A percentile compares a stretch with the other conserved stretches of the same genome.
These are phyloP conservation scores for Daldinia concentrica DNA, from an alignment of 495 filamentous ascomycete species.

Conservation along the genomic window DNA sequence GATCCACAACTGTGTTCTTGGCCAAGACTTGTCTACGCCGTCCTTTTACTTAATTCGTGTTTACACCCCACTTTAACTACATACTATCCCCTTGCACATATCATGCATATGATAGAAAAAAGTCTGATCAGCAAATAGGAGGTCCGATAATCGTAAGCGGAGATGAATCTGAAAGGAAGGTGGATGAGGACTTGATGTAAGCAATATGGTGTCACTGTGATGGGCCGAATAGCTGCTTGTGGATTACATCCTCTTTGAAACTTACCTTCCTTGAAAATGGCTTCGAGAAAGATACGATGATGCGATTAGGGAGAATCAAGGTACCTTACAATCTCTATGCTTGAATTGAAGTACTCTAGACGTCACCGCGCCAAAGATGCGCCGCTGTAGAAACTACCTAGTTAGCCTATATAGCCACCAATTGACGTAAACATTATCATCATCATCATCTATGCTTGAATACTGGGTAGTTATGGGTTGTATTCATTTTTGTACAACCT, in stretches of 20 bases:
- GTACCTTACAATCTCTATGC: not conserved
- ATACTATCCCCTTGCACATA: conserved; percentile 20
- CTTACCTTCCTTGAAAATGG: conserved; percentile 19
- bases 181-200: conserved; percentile 3
- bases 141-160: conserved; percentile 29
- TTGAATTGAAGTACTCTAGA: no score
- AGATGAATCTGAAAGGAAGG: conserved; percentile 33
- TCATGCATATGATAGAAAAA: conserved; percentile 9
- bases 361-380: no score
- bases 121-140: conserved; percentile 25
- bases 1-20: conserved; percentile 21
- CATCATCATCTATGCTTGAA: not conserved
- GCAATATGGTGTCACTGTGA: conserved; percentile 7
- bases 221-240: conserved; percentile 27
- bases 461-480: not conserved
- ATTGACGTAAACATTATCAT: no score
- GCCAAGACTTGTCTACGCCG: conserved; percentile 27
- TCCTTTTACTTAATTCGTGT: conserved; percentile 8
- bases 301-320: conserved; percentile 1
- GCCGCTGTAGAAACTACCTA: no score
- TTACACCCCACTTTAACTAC: conserved; percentile 15
- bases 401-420: no score
- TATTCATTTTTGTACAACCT: not conserved
- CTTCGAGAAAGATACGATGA: not conserved
- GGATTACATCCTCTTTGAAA: not conserved